These are phyloP conservation scores for Glaciozyma antarctica DNA, from an alignment of 768 basidiomycete species.

Conservation along the genomic window DNA sequence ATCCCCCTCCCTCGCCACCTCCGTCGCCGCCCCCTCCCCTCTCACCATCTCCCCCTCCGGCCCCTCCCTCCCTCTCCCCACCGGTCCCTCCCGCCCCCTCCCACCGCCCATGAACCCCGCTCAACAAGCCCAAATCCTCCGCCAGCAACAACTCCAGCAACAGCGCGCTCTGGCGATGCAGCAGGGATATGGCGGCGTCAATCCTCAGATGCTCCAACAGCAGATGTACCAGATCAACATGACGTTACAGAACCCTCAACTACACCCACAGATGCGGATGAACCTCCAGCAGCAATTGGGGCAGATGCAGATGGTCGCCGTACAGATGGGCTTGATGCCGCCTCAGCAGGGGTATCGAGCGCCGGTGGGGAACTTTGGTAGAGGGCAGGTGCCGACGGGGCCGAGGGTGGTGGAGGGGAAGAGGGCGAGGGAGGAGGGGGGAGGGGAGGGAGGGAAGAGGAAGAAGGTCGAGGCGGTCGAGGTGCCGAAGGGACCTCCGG, in stretches of 20 bases:
- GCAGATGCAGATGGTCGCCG: slow-evolving; percentile 51
- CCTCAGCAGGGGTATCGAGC: slow-evolving; percentile 46
- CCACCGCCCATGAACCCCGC: slow-evolving; percentile 9
- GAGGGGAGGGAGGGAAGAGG: not conserved
- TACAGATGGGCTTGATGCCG: slow-evolving; percentile 37
- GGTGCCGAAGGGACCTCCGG: not conserved
- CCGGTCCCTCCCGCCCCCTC: not conserved
- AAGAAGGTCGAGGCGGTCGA: not conserved
- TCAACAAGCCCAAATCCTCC: slow-evolving; percentile 20
- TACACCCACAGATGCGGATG: slow-evolving; percentile 29
- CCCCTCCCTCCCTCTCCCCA: not conserved
- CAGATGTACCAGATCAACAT: slow-evolving; percentile 49
- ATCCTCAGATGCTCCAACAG: slow-evolving; percentile 70
- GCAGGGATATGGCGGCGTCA: slow-evolving; percentile 39
- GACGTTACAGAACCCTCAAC: slow-evolving; percentile 24
- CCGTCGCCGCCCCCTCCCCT: slow-evolving; percentile 20
- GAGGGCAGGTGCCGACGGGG: not conserved
- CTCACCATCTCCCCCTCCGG: not conserved
- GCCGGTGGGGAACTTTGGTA: not conserved
- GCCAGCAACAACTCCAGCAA: slow-evolving; percentile 46
- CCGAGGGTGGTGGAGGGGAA: not conserved
- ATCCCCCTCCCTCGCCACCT: too few species aligned
- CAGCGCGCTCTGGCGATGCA: slow-evolving; percentile 50
- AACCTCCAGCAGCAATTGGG: slow-evolving; percentile 51
- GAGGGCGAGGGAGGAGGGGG: not conserved